Base-by-base conservation (phyloP, 805 yeast species). In the Yarrowia porcina region DNA sequence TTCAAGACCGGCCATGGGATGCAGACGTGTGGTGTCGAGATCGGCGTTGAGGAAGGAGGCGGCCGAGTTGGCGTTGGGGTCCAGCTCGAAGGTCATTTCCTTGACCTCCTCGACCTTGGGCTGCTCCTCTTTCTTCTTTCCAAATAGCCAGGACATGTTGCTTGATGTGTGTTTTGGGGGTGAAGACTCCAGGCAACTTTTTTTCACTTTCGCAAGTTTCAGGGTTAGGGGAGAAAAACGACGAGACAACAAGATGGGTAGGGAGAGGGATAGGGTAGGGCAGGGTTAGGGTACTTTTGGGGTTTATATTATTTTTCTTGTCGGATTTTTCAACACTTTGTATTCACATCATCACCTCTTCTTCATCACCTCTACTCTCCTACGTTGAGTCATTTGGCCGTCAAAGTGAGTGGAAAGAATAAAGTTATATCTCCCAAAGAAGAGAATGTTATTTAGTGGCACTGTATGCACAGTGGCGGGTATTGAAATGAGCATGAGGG, bases 1-100 rank as follows among this genome's bases (percentile, higher is more conserved):
- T 68, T 90, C 96, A 66, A 92, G 80, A 15, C 96, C 96, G 1
- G 97, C 97, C 72, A 93, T 79, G 30, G 97, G 97, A 73, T 92
- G 97, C 72, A 92, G 80, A 75, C 81, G 82, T 60, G 87, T 75
- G 30, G 92, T 80, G 71, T 89, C 96, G 65, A 88, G 64, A 21
- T 87, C 86, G 11, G 83, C 77, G 64, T 83, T 79, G 69, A 89
- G 77, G 67, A 87, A 82, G 65, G 80, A 78, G 36, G 87, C 79
- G 18, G 88, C 87, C 71, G 85, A 89, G 21, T 84, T 71, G 41
- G 86, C 85, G 42, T 80, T 72, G 25, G 90, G 87, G 72, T 87
- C 90, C 71, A 87, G 85, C 21, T 89, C 89, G 64, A 81, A 76
- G 32, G 77, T 69, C 65, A 64, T 64, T 60, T 68, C 70, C 61